Percentiles rank a stretch among this genome's conserved stretches.
Conservation (phyloP, 2,329 filamentous ascomycete species). For the Colletotrichum navitas region DNA sequence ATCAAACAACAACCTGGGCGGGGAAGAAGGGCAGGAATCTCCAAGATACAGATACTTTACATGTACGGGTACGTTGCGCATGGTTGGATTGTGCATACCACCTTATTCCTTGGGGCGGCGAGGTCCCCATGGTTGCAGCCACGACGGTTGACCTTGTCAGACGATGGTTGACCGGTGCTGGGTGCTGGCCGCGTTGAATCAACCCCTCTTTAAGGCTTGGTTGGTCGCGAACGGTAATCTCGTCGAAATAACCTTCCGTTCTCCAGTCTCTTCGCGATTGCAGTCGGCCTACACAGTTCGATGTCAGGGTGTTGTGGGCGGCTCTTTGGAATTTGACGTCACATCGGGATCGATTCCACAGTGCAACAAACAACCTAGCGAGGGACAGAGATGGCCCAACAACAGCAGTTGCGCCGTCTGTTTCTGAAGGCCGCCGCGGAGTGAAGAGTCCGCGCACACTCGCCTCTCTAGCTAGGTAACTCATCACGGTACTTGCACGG, state of each 20-base stretch:
- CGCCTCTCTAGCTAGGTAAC: not conserved
- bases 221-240: not conserved
- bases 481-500: not conserved
- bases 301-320: not conserved
- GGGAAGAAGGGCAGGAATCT: not conserved
- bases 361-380: not conserved
- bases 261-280: not conserved
- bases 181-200: not conserved
- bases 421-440: slow-evolving; percentile 16
- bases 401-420: not conserved
- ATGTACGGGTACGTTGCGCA: not conserved
- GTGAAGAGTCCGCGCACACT: slow-evolving; percentile 23
- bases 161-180: not conserved
- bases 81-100: not conserved
- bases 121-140: slow-evolving; percentile 11
- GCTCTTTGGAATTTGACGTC: slow-evolving; percentile 30
- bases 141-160: not conserved
- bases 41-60: not conserved
- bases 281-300: too few species aligned
- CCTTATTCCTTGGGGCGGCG: not conserved
- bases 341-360: slow-evolving; percentile 20
- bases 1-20: not conserved
- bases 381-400: not conserved
- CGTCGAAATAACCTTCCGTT: not conserved
- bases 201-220: too few species aligned